Evolutionary conservation across 2,329 filamentous ascomycete species (phyloP).

Genomic region (Fusarium drepaniforme): DNA sequence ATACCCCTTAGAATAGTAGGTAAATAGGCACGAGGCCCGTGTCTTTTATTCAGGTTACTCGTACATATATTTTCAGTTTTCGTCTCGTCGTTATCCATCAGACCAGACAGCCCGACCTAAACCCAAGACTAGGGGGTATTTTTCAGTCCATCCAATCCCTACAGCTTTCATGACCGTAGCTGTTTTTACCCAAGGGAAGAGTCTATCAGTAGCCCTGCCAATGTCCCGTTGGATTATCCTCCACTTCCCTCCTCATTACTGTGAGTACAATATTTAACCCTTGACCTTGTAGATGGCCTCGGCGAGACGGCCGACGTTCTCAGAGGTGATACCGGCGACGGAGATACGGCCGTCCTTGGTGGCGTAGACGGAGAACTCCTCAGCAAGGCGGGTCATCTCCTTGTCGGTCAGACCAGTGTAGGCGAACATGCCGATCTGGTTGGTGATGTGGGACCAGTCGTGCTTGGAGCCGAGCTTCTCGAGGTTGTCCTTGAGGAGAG

Average conservation of each 20-base stretch:
- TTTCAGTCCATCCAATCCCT: constrained; percentile 32
- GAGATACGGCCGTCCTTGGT: constrained; percentile 93
- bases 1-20: constrained; percentile 5
- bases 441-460: constrained; percentile 99
- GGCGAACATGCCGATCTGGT: constrained; percentile 99
- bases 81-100: constrained; percentile 35
- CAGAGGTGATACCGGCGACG: constrained; percentile 84
- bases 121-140: constrained; percentile 43
- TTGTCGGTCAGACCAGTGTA: constrained; percentile 93
- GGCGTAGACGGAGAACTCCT: constrained; percentile 97
- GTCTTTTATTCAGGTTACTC: constrained; percentile 37
- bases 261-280: constrained; percentile 59
- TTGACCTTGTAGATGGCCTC: constrained; percentile 89
- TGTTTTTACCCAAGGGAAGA: constrained; percentile 25
- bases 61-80: constrained; percentile 39
- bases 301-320: constrained; percentile 83
- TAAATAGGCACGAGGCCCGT: constrained; percentile 13
- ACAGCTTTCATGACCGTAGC: constrained; percentile 32
- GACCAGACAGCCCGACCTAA: constrained; percentile 20
- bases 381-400: constrained; percentile 91
- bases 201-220: neutral
- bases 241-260: neutral
- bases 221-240: constrained; percentile 2
- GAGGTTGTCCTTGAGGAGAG: constrained; percentile 92
- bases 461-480: constrained; percentile 95